Evolutionary conservation across 1,139 yeast species (phyloP), one percentile per base, ranked within the genome.

Genomic region (Hansenula sp.): DNA sequence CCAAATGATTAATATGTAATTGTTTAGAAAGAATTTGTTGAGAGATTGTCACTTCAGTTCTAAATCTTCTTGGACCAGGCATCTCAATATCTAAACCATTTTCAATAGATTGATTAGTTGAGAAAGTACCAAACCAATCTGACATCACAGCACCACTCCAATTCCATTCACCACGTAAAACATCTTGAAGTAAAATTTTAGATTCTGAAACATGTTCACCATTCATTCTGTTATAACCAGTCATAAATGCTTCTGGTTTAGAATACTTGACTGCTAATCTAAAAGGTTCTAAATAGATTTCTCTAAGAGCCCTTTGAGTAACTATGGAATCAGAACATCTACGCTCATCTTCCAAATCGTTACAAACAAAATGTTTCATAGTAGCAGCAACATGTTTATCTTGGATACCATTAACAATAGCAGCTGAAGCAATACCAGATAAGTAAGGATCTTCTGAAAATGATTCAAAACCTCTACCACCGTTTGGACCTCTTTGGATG

Each of bases 381-480:
- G 81, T 71, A 9, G 84, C 82, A 39, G 71, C 73, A 42, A 79
- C 65, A 34, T 74, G 69, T 39, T 67, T 62, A 32, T 63, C 57
- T 57, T 79, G 84, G 42, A 79, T 72, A 40, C 85, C 86, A 34
- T 66, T 62, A 45, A 78, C 64, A 34, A 76, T 62, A 17, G 67
- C 59, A 21, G 75, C 65, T 28, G 84, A 73, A 16, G 71, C 65
- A 33, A 65, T 57, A 34, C 85, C 85, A n/a, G 79, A 66, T 34
- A 79, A 62, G 28, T 68, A 64, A 6, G 84, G 84, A 53, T 79
- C 85, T 59, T 79, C 85, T 14, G 78, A 65, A 57, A 74, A 79
- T 29, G 79, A 70, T 57, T 79, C 86, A 52, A 78, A 79, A 1
- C 77, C 76, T 44, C 85, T 62, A n/a, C 85, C 85, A 20, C 83